These are phyloP conservation scores for Plasmodium gaboni DNA, from an alignment of 169 alveolate genomes.

Conservation along the genomic window DNA sequence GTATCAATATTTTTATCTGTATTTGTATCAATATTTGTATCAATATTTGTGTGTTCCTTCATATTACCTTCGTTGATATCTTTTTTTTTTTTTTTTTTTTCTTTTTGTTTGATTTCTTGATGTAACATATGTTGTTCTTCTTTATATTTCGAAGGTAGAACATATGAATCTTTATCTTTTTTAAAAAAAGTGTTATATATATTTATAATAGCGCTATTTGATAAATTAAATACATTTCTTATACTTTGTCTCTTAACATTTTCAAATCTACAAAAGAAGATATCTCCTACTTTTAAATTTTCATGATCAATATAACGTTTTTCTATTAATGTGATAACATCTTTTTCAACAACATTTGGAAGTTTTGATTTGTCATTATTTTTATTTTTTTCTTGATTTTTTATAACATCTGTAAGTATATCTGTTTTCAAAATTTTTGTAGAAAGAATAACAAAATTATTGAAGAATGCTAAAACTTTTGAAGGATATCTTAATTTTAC, in stretches of 20 bases:
- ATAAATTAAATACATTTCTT: constrained; percentile 58
- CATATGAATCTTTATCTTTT: constrained; percentile 26
- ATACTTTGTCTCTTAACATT: constrained; percentile 32
- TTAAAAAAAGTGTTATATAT: constrained; percentile 48
- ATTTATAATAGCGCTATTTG: constrained; percentile 49
- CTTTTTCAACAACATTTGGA: constrained; percentile 1
- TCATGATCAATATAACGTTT: constrained; percentile 75
- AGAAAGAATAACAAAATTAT: constrained; percentile 56
- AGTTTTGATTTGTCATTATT: not conserved
- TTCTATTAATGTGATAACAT: constrained; percentile 60
- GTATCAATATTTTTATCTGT: not conserved
- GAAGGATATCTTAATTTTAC: constrained; percentile 66
- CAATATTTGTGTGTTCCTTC: not conserved
- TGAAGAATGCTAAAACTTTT: constrained; percentile 56
- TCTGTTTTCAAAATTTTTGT: constrained; percentile 43
- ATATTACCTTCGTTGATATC: not conserved
- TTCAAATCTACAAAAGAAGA: constrained; percentile 73
- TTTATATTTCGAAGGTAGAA: too few species aligned
- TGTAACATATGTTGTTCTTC: too few species aligned
- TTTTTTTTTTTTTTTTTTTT: not conserved
- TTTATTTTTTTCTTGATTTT: too few species aligned
- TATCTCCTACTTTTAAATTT: constrained; percentile 66
- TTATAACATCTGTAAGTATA: not conserved
- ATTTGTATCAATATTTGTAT: not conserved
- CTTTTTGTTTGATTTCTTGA: too few species aligned